Evolutionary conservation across 2,329 filamentous ascomycete species (phyloP).

Genomic region (Fusarium buxicola): DNA sequence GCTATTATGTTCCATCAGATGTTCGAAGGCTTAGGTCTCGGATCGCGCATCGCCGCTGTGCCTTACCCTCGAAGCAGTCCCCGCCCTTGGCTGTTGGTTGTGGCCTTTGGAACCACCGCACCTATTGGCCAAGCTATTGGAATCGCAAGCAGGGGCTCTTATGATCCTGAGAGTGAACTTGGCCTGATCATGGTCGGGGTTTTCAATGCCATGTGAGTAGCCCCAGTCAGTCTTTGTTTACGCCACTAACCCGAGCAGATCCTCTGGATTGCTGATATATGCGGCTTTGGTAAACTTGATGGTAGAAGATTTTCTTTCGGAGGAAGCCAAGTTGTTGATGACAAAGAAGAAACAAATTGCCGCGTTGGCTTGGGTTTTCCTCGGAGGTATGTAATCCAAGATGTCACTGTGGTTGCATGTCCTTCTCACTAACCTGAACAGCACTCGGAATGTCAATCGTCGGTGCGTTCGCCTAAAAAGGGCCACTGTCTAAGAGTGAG

Average conservation of each 20-base stretch:
- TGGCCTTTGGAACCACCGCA: conserved; percentile 72
- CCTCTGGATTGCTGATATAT: conserved; percentile 70
- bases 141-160: conserved; percentile 65
- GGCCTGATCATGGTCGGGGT: conserved; percentile 73
- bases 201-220: conserved; percentile 71
- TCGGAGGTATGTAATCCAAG: conserved; percentile 57
- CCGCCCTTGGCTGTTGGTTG: conserved; percentile 70
- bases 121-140: conserved; percentile 75
- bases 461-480: conserved; percentile 29
- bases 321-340: conserved; percentile 63
- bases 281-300: conserved; percentile 72
- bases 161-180: conserved; percentile 72
- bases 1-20: conserved; percentile 80
- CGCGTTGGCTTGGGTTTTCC: conserved; percentile 64
- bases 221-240: rapidly evolving
- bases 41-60: conserved; percentile 76
- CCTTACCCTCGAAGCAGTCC: conserved; percentile 67
- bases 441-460: conserved; percentile 37
- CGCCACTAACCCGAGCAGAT: conserved; percentile 52
- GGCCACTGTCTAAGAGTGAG: background rate
- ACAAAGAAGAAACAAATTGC: conserved; percentile 63
- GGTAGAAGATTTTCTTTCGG: conserved; percentile 73
- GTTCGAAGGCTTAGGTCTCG: conserved; percentile 76
- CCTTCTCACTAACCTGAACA: conserved; percentile 8
- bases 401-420: rapidly evolving